These are phyloP conservation scores for Hymenoscyphus fructigenus DNA, from an alignment of 2,329 filamentous ascomycete genomes.

Conservation along the genomic window DNA sequence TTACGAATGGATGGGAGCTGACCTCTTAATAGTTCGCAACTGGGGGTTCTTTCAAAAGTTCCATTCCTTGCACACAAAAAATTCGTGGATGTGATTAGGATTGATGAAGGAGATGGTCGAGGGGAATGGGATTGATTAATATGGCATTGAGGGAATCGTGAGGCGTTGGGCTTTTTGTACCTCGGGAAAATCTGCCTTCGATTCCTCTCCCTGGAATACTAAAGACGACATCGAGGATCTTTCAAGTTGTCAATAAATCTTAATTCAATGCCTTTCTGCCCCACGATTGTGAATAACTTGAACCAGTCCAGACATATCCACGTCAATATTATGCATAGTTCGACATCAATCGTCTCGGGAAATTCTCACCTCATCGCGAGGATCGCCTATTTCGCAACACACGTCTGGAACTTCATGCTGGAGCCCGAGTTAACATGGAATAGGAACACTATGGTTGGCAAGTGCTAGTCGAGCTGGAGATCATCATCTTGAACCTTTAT, in stretches of 20 bases:
- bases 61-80: neutral
- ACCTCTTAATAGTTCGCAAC: neutral
- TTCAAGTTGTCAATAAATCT: too few relatives aligned
- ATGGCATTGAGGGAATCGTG: too few relatives aligned
- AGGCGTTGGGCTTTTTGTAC: too few relatives aligned
- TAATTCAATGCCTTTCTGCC: too few relatives aligned
- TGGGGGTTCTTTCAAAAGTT: neutral
- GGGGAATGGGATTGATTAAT: too few relatives aligned
- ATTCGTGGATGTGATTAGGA: neutral
- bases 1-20: neutral
- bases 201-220: too few relatives aligned
- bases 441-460: neutral
- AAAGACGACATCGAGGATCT: too few relatives aligned
- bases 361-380: neutral
- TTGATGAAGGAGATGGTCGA: neutral
- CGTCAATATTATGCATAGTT: neutral
- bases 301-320: too few relatives aligned
- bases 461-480: neutral
- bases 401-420: too few relatives aligned
- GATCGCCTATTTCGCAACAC: too few relatives aligned
- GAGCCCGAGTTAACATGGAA: neutral
- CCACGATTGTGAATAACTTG: too few relatives aligned
- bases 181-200: too few relatives aligned
- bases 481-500: neutral
- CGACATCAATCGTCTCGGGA: neutral